Evolutionary conservation across 441 rosid species (phyloP).

Genomic region (Arabidopsis hybrid): DNA sequence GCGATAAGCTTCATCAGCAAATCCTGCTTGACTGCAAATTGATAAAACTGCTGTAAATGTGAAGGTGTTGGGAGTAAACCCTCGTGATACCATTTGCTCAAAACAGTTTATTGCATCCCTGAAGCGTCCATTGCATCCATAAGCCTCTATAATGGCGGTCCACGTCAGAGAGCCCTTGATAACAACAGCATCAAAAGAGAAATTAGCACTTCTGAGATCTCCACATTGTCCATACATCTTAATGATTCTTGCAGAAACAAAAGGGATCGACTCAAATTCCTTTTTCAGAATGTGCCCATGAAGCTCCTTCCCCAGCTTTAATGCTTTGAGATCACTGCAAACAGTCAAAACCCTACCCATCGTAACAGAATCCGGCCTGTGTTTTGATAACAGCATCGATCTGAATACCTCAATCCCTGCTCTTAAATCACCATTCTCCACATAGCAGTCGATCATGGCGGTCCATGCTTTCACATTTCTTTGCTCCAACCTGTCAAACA

Average conservation of each 20-base stretch:
- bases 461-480: constrained; percentile 89
- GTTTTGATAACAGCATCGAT: constrained; percentile 72
- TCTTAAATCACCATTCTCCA: constrained; percentile 48
- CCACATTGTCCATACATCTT: constrained; percentile 79
- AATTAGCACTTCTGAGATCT: constrained; percentile 54
- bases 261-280: constrained; percentile 60
- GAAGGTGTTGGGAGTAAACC: constrained; percentile 67
- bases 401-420: constrained; percentile 65
- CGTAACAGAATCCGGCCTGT: constrained; percentile 76
- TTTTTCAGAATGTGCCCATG: constrained; percentile 77
- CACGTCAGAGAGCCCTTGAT: constrained; percentile 78
- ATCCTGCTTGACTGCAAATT: constrained; percentile 76
- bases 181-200: constrained; percentile 57
- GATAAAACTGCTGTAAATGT: constrained; percentile 67
- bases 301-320: constrained; percentile 79
- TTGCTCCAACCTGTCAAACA: constrained; percentile 61
- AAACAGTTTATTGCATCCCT: constrained; percentile 64
- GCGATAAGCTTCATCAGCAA: constrained; percentile 65
- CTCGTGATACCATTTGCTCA: constrained; percentile 61
- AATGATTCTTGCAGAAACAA: constrained; percentile 66
- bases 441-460: constrained; percentile 74
- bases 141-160: constrained; percentile 80
- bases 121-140: constrained; percentile 54
- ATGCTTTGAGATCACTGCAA: constrained; percentile 58
- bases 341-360: constrained; percentile 65